phyloP scores from a whole-genome alignment of 108 stramenopile species.

The Conticribra guillardii region DNA sequence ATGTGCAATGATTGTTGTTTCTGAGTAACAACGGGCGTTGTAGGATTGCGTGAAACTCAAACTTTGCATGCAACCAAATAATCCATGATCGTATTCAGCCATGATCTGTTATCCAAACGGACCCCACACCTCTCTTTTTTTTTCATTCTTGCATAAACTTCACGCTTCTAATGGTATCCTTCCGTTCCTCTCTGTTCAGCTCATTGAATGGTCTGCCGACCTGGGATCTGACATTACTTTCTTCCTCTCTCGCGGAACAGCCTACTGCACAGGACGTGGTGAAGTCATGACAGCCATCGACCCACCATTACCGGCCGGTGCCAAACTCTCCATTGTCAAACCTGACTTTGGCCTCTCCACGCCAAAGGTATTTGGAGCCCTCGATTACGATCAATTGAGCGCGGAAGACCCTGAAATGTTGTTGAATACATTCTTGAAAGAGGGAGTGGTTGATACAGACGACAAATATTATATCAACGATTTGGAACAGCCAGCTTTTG shows the following conservation, averaged over 20 bases:
- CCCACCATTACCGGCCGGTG: slow-evolving; percentile 72
- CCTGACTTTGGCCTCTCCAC: slow-evolving; percentile 91
- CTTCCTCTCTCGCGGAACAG: slow-evolving; percentile 92
- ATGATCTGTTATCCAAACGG: no score
- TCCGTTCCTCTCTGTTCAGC: no score
- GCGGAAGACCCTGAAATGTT: slow-evolving; percentile 68
- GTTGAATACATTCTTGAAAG: slow-evolving; percentile 60
- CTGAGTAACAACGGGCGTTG: no score
- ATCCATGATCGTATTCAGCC: no score
- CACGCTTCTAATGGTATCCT: no score
- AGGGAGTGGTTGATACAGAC: slow-evolving; percentile 59
- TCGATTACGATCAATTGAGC: slow-evolving; percentile 84
- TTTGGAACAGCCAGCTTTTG: slow-evolving; percentile 85
- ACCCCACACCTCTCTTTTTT: no score
- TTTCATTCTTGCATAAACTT: no score
- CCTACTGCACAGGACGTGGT: slow-evolving; percentile 96
- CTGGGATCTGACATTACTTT: slow-evolving; percentile 96
- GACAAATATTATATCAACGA: slow-evolving; percentile 78
- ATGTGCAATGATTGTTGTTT: background rate
- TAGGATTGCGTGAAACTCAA: no score
- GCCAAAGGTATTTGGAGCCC: slow-evolving; percentile 88
- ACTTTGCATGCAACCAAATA: background rate
- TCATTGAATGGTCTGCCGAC: slow-evolving; percentile 92
- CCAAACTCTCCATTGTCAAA: slow-evolving; percentile 84
- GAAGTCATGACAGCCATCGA: slow-evolving; percentile 91